Base-by-base conservation (phyloP, 2,329 filamentous ascomycete species). In the Hymenoscyphus repandus region DNA sequence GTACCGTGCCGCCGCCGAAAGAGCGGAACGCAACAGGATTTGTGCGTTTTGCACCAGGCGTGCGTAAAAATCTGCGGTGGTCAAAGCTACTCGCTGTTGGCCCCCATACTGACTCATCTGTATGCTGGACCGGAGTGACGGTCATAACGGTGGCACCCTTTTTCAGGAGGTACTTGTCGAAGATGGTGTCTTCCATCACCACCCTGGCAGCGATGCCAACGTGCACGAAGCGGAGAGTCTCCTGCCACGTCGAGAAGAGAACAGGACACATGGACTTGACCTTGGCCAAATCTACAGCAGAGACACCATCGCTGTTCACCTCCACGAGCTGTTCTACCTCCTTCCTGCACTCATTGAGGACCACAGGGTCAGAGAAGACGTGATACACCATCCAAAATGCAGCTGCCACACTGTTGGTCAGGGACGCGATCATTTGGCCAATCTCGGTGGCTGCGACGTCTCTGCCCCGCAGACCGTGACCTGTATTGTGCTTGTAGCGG, bases 361-460 rank as follows among this genome's bases (percentile, higher is more conserved):
- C 7, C 9, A 7, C 32, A 13, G 32, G 32, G 9, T 34, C 9
- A 7, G 32, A 13, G 32, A 9, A 13, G 13, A 34, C n/a, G n/a
- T 70, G 61, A 20, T 68, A 66, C 1, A 72, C 48, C 9, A 68
- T 61, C 72, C 72, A 75, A 55, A 74, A 74, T 0, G 65, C 50
- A 0, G 70, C 59, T 0, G 70, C 68, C 0, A 64, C 61, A 1
- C 69, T 72, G 46, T 73, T 75, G 15, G 67, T 66, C 1, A 75
- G 58, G 30, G 72, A 58, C 0, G 68, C 72, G 44, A 74, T 64
- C 1, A 66, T 66, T 2, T 66, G 65, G 10, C 68, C 72, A 43
- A 72, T 66, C 52, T 74, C 71, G 49, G 69, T 68, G 34, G 68
- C 64, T 6, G 70, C 71, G 3, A 69, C 68, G 52, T 74, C 71